Evolutionary conservation across 1,139 yeast genomes (phyloP), one percentile per base, ranked within the genome.

Genomic region (Zhuliangozyma parablackwelliae): DNA sequence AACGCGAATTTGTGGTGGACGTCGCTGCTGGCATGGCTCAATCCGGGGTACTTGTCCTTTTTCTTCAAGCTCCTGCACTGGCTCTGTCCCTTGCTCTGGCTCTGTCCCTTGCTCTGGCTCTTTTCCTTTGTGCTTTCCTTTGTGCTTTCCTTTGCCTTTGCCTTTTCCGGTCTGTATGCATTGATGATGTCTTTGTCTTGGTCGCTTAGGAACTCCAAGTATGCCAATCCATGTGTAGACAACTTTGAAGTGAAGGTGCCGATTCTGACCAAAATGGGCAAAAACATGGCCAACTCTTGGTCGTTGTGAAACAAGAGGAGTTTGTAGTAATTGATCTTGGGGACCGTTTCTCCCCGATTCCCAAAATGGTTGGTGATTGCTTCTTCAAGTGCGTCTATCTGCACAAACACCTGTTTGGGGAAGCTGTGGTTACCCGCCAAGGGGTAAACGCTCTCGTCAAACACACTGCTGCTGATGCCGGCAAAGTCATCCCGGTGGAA

Each of bases 171-270:
- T 16, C 16, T 35, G 32, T 27, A 32, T 20, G 41, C 39, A n/a
- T 44, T 39, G 26, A 52, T 39, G 3, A 50, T 30, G 9, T 28
- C 25, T 29, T 46, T 48, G 31, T 54, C 55, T 8, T 40, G 41
- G 10, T 50, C 52, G n/a, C 40, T 35, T 13, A 55, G 32, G 37
- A 51, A 51, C 23, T 46, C 49, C 32, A 52, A 35, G 24, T 47
- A 47, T 6, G 54, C 44, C 27, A 54, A 44, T 1, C 59, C 60
- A 33, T 53, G 44, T 1, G 53, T 45, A 1, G 59, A 46, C 16
- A 46, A 33, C 30, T 40, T 49, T 5, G 64, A 56, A 1, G 57
- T 49, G 11, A 41, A 44, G 1, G 51, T 47, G 2, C 61, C 60
- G 13, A 59, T 45, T 12, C 37, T 35, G 13, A 57, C 35, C 2